Conservation (phyloP, 768 basidiomycete species). For the Psilocybe sp. region DNA sequence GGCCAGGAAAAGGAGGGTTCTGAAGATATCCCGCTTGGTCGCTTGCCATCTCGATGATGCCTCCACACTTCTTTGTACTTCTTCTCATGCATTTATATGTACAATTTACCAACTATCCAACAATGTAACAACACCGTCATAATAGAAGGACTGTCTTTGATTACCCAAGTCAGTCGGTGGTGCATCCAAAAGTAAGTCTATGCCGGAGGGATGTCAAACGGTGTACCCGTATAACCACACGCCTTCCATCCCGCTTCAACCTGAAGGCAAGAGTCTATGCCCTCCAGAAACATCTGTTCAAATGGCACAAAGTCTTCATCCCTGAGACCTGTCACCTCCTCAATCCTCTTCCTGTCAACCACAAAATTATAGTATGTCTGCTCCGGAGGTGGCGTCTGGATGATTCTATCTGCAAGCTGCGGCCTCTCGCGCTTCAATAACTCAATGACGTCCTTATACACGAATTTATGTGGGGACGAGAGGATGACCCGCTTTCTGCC, state of each 20-base stretch:
- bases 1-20: neutral
- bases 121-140: slow-evolving; percentile 28
- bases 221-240: neutral
- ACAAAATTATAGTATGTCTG: slow-evolving; percentile 18
- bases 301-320: slow-evolving; percentile 27
- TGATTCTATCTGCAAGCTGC: slow-evolving; percentile 26
- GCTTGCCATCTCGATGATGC: slow-evolving; percentile 10
- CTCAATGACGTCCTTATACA: slow-evolving; percentile 16
- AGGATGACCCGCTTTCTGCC: slow-evolving; percentile 10
- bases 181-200: too few relatives aligned
- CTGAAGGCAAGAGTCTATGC: neutral
- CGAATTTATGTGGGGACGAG: slow-evolving; percentile 4
- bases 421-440: slow-evolving; percentile 27
- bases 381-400: slow-evolving; percentile 14
- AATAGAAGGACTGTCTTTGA: too few relatives aligned
- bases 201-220: neutral
- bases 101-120: too few relatives aligned
- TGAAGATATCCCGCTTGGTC: slow-evolving; percentile 9
- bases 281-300: slow-evolving; percentile 16
- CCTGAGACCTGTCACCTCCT: slow-evolving; percentile 29
- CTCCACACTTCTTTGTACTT: neutral
- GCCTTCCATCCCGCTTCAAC: slow-evolving; percentile 2
- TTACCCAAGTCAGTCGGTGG: too few relatives aligned
- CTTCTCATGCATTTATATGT: slow-evolving; percentile 26
- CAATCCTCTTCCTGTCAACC: slow-evolving; percentile 26